Base-by-base conservation (phyloP, 768 basidiomycete genomes). In the Paxillus involutus region DNA sequence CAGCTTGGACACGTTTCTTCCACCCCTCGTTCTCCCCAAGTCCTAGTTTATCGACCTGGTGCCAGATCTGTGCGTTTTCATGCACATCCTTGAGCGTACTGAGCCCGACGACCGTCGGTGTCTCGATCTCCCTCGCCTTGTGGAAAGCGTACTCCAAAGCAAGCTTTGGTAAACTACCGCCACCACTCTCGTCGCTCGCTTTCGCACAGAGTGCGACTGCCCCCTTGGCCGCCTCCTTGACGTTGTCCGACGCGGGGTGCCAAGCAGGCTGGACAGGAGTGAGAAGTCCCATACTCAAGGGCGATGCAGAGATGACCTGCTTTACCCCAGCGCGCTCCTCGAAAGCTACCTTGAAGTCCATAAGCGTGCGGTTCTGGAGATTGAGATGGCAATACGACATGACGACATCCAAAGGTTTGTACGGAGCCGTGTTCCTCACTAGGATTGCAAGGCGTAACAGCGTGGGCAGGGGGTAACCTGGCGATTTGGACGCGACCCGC, bases 241-340 rank as follows among this genome's bases (percentile, higher is more conserved):
- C 55, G 12, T 63, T 70, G 13, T 68, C 62, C 17, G 90, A 79
- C 6, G 90, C 89, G 14, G 91, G 90, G 63, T 94, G 91, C 92
- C 91, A 94, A 3, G 68, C 12, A 1, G 88, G 87, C 3, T 79
- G 76, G 1, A 65, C 66, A 9, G 75, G 70, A 0, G 84, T 83
- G 33, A 95, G 77, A 3, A 94, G 79, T 0, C 86, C 87, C 92
- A 94, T 94, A 65, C 81, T 86, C 49, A 95, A 76, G 8, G 93
- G 93, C 2, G 91, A 92, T 2, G 93, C 93, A 3, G 86, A 75
- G 47, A 93, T 49, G 29, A 95, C 75, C 51, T 90, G 88, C 51
- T 69, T 66, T 42, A 95, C 80, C 47, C 80, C 73, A 0, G 90
- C 91, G 21, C 87, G 85, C 17, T 72, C 65, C 57, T 75, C 74